These are phyloP conservation scores for Dimargaris cristalligena DNA, from an alignment of 192 early-diverging fungal species.

Conservation along the genomic window DNA sequence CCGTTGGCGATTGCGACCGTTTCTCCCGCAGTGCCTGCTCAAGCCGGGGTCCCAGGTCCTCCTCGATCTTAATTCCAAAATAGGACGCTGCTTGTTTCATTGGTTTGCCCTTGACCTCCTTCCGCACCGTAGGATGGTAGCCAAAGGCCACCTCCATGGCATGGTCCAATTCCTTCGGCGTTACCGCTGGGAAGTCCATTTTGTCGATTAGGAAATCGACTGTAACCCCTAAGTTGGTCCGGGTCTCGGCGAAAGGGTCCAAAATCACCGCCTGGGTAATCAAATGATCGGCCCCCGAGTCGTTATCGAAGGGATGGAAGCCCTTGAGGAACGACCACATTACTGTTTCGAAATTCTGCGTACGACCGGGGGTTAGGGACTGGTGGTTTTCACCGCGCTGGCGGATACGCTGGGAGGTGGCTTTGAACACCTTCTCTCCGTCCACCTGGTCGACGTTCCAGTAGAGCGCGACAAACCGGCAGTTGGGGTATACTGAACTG, in stretches of 20 bases:
- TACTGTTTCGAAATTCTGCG: constrained; percentile 34
- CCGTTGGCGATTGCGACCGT: not conserved
- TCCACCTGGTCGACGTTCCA: constrained; percentile 49
- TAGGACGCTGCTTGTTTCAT: constrained; percentile 16
- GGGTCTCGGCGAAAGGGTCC: constrained; percentile 30
- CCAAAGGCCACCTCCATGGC: constrained; percentile 31
- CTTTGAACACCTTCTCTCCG: constrained; percentile 27
- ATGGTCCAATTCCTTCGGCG: constrained; percentile 26
- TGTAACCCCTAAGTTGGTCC: constrained; percentile 25
- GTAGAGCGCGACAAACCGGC: constrained; percentile 52
- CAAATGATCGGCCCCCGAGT: constrained; percentile 26
- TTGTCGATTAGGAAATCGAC: constrained; percentile 26
- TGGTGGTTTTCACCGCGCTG: constrained; percentile 68
- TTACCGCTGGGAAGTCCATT: constrained; percentile 24
- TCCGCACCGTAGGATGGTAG: constrained; percentile 23
- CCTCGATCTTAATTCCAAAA: constrained; percentile 14
- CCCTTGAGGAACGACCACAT: constrained; percentile 34
- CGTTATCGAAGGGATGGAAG: constrained; percentile 36
- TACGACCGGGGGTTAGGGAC: constrained; percentile 47
- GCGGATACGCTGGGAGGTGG: constrained; percentile 35
- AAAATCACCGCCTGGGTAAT: constrained; percentile 42
- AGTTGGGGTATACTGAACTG: constrained; percentile 32
- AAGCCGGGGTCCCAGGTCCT: constrained; percentile 16
- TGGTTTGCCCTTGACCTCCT: constrained; percentile 15
- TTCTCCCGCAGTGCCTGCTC: constrained; percentile 7